Base-by-base conservation (phyloP, 2,329 filamentous ascomycete genomes). In the Fulvia fulva region DNA sequence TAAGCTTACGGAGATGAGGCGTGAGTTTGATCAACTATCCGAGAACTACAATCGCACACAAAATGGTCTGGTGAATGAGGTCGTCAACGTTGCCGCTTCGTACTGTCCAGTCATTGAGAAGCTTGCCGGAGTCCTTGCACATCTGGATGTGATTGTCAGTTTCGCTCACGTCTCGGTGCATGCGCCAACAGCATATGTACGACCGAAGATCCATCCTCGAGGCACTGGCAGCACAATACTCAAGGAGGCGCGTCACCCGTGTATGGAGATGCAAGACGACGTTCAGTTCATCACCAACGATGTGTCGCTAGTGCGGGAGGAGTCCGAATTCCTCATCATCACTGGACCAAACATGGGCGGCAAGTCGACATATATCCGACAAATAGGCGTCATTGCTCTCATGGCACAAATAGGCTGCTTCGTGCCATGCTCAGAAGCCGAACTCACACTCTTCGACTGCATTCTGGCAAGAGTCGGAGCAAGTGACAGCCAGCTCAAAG, bases 341-440 rank as follows among this genome's bases (percentile, higher is more conserved):
- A 97, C 93, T 0, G 94, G 94, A 0, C 94, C 94, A 52, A 99
- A 99, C 76, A 99, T 99, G 94, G 95, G 94, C 66, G 94, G 94
- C 67, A 99, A 99, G 77, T 96, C 91, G 8, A 99, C 93, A 0
- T 99, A 97, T 73, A 99, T 99, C 70, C 89, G 95, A 19, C 94
- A 97, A 73, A 95, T 96, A 22, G 94, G 93, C 30, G 94, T 97
- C 54, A 94, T 99, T 60, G 93, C 94, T 0, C 83, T 99, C 34
- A 96, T 99, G 91, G 94, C 94, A 0, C 94, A 99, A 73, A 86
- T 96, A 21, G 94, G 94, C 56, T 96, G 91, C 75, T 99, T 97
- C 70, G 95, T 99, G 0, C 94, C 94, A 0, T 97, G 92, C 69
- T 80, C 87, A 2, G 87, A 91, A 71, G 94, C 95, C 14, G 92